phyloP scores from a whole-genome alignment of 2,329 filamentous ascomycete species.

The Trichoderma sp. region DNA sequence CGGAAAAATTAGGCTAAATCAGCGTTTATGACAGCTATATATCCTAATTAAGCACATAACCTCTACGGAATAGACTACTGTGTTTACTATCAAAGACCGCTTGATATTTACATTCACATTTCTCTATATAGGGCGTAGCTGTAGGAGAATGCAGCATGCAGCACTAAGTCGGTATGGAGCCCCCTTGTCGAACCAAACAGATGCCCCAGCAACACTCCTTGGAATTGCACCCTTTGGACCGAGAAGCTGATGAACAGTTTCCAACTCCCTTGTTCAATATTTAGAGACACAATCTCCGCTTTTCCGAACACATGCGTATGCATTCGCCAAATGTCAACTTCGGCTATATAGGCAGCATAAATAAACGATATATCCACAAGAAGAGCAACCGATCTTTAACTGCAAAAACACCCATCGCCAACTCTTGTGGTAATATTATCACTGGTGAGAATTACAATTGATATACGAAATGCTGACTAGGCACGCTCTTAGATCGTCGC shows the following conservation, averaged over 20 bases:
- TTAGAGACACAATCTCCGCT: neutral
- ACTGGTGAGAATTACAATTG: neutral
- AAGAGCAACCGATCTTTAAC: neutral
- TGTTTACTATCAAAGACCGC: neutral
- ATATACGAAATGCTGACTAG: neutral
- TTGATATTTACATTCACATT: neutral
- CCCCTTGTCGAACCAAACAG: neutral
- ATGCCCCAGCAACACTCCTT: neutral
- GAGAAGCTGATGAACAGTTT: neutral
- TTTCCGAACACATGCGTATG: neutral
- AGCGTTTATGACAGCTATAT: neutral
- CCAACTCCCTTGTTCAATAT: neutral
- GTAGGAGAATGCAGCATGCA: neutral
- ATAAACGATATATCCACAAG: neutral
- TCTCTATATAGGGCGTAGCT: neutral
- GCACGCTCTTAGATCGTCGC: neutral
- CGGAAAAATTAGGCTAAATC: conserved; percentile 21
- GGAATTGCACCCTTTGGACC: neutral
- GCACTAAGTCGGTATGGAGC: neutral
- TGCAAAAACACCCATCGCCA: neutral
- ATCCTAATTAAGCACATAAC: neutral
- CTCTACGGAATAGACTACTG: neutral
- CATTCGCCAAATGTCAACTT: neutral
- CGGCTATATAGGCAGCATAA: neutral
- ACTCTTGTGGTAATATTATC: neutral